Percentiles rank a stretch among this genome's conserved stretches.
These are phyloP conservation scores for Linum usitatissimum DNA, from an alignment of 345 rosid genomes.

Conservation along the genomic window DNA sequence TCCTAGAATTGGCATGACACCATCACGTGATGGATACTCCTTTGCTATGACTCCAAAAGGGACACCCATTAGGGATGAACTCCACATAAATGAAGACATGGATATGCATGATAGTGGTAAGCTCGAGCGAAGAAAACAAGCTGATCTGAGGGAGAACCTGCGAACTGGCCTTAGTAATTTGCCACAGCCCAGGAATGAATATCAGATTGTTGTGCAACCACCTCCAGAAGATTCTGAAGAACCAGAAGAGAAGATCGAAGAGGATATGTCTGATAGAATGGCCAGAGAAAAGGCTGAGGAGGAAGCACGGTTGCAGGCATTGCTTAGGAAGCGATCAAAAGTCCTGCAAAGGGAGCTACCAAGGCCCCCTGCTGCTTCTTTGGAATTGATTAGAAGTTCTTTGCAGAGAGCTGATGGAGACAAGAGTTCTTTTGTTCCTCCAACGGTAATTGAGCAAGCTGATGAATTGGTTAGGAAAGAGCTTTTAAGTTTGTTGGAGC, in stretches of 20 bases:
- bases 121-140: constrained; percentile 67
- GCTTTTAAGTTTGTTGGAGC: constrained; percentile 67
- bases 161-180: constrained; percentile 64
- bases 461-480: constrained; percentile 82
- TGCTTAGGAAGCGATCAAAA: constrained; percentile 92
- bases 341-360: constrained; percentile 97
- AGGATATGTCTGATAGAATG: constrained; percentile 93
- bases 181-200: constrained; percentile 94
- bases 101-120: constrained; percentile 64
- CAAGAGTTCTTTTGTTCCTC: constrained; percentile 89
- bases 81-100: constrained; percentile 88
- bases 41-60: constrained; percentile 82
- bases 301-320: constrained; percentile 74
- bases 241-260: constrained; percentile 87
- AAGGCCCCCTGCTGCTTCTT: constrained; percentile 81
- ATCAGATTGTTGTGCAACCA: constrained; percentile 75
- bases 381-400: constrained; percentile 75
- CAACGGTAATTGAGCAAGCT: constrained; percentile 72
- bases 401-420: constrained; percentile 74
- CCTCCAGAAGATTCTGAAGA: constrained; percentile 78
- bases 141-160: constrained; percentile 68
- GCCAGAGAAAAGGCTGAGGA: constrained; percentile 90
- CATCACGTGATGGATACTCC: constrained; percentile 74
- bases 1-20: constrained; percentile 90
- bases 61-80: constrained; percentile 95